phyloP scores from a whole-genome alignment of 768 basidiomycete genomes.

The Phylloporus sp. region DNA sequence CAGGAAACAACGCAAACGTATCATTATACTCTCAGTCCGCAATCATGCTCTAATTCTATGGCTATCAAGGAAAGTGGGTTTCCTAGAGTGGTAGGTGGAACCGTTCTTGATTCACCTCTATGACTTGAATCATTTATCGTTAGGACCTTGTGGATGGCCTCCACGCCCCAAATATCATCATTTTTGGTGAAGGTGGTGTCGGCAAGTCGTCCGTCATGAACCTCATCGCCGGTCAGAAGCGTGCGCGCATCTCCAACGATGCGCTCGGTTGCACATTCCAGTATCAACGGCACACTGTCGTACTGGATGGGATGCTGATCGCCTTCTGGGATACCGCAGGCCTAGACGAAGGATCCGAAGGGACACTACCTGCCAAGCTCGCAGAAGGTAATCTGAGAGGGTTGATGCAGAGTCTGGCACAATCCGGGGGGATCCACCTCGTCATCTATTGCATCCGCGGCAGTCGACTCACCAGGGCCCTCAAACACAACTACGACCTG shows the following conservation, averaged over 20 bases:
- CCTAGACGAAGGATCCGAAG: slow-evolving; percentile 5
- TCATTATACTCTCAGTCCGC: not conserved
- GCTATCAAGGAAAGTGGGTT: not conserved
- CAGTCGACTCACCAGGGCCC: not conserved
- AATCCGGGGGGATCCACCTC: slow-evolving; percentile 5
- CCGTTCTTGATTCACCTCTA: not conserved
- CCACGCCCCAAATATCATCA: slow-evolving; percentile 1
- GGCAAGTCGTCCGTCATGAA: slow-evolving; percentile 11
- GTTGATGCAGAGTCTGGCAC: not conserved
- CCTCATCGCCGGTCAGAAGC: not conserved
- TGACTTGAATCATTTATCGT: not conserved
- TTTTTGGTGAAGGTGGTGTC: slow-evolving; percentile 2
- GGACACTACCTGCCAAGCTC: slow-evolving; percentile 4
- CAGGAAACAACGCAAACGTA: not conserved
- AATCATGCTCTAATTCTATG: not conserved
- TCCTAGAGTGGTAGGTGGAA: not conserved
- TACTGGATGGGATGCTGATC: not conserved
- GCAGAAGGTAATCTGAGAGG: not conserved
- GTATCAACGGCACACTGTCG: not conserved
- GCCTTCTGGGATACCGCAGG: slow-evolving; percentile 9
- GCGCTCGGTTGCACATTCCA: slow-evolving; percentile 4
- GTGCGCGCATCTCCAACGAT: not conserved
- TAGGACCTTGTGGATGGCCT: not conserved
- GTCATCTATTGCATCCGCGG: slow-evolving; percentile 7
- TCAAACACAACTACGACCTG: slow-evolving; percentile 30